Evolutionary conservation across 2,329 filamentous ascomycete genomes (phyloP), one percentile per base, ranked within the genome.

Genomic region (Harringtonia lauricola): DNA sequence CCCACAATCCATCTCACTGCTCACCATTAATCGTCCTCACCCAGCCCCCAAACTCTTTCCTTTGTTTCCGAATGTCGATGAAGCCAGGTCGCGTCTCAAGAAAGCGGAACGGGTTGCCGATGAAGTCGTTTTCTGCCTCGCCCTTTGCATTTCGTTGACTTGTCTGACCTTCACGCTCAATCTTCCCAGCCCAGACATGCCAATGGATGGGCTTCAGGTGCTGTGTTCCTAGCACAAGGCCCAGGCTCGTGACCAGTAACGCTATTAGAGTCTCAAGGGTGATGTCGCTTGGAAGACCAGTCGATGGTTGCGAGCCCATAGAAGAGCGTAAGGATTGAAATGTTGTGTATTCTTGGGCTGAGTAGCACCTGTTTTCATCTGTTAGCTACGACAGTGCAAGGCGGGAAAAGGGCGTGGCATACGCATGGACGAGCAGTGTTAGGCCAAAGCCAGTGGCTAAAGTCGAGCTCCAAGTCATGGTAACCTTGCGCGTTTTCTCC

Each of bases 301-400:
- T 57, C 18, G 64, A 55, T 26, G 68, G 63, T 4, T 71, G 60
- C 22, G 65, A 56, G 4, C 66, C 55, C 59, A 26, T 41, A 67
- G 64, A 36, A 8, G 39, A 8, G 15, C 42, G 41, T 3, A 46
- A 70, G 44, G 81, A 75, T 53, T 81, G 77, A 40, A 94, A 75
- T 19, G 80, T 72, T 8, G 86, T 83, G 66, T 95, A 86, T 66
- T 98, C 92, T 64, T 95, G 85, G 38, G 89, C 88, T 41, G 92
- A 98, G 66, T 96, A 98, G 66, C 89, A 94, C 51, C 92, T 98
- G 59, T 29, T 17, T 2, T 10, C 4, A 14, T 43, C n/a, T 19
- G 19, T 18, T 7, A 8, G 13, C 17, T 22, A 24, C 22, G 14
- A 33, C 6, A 24, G 37, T 42, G 59, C 47, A 59, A 53, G 43